Evolutionary conservation across 805 yeast species (phyloP), one percentile per base, ranked within the genome.

Genomic region (Yarrowia porcina): DNA sequence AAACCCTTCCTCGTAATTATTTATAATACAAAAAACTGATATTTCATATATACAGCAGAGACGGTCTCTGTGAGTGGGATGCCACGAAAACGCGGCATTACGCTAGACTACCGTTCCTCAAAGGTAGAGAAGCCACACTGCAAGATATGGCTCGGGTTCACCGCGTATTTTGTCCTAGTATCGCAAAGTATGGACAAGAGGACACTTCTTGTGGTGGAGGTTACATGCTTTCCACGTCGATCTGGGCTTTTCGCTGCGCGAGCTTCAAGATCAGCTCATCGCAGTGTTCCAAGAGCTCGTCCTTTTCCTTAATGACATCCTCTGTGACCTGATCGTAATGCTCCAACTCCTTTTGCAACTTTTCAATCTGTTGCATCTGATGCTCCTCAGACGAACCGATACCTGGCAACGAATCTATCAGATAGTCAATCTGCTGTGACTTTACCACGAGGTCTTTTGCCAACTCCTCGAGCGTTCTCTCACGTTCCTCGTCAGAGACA

Each of bases 341-440:
- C 12, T 80, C 78, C 62, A 92, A 75, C 67, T 89, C 89, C 47
- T 72, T 71, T 54, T 89, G 87, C 50, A 94, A 76, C 13, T 77
- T 78, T 57, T 80, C 82, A 17, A 93, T 88, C 64, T 81, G 80
- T 27, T 76, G 74, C 71, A 91, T 72, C 73, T 92, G 98, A 62
- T 83, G 86, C 47, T 80, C 82, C 23, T 89, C 88, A 1, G 92
- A 83, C 0, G 88, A 92, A 9, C 96, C 97, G 2, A 90, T 89
- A 12, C 97, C 98, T 0, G 99, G 99, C 44, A 93, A 77, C 2
- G 96, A 84, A 70, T 89, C 96, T 39, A 93, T 91, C 27, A 93
- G 82, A 69, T 89, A 85, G 39, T 89, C 82, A 15, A 93, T 88
- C 72, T 94, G 98, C 68, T 96, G 82, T 5, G 96, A 83, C 70